Conservation (phyloP, 2,329 filamentous ascomycete species). For the Sordariomycetes sp. region DNA sequence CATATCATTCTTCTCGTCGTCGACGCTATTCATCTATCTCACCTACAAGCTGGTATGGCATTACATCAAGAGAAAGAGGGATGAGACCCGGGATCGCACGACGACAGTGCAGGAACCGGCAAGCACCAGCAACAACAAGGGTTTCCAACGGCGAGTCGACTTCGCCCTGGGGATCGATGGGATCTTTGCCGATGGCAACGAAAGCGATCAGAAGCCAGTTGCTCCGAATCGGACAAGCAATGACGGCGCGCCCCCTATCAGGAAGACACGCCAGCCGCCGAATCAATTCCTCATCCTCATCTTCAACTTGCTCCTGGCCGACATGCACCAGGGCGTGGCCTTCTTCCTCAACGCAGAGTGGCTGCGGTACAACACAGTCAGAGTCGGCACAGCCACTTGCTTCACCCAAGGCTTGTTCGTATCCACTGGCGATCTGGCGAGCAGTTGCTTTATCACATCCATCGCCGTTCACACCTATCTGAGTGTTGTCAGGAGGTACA, state of each 20-base stretch:
- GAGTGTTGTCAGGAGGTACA: constrained; percentile 47
- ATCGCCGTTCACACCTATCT: constrained; percentile 61
- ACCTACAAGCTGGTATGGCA: constrained; percentile 21
- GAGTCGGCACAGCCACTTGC: constrained; percentile 45
- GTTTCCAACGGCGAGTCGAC: constrained; percentile 16
- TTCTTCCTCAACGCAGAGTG: constrained; percentile 56
- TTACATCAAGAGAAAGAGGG: constrained; percentile 7
- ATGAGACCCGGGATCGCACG: not conserved
- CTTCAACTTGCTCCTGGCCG: constrained; percentile 59
- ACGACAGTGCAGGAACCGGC: not conserved
- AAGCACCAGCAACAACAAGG: constrained; percentile 2
- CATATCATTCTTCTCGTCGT: constrained; percentile 19
- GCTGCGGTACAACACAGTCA: constrained; percentile 42
- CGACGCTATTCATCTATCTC: constrained; percentile 19
- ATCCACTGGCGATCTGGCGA: constrained; percentile 56
- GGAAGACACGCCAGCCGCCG: constrained; percentile 22
- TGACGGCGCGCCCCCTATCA: not conserved
- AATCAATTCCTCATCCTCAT: constrained; percentile 65
- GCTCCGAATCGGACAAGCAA: not conserved
- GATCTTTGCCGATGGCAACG: constrained; percentile 14
- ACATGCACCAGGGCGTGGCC: constrained; percentile 55
- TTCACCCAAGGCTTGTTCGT: constrained; percentile 60
- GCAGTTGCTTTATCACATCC: constrained; percentile 55
- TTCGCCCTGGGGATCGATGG: constrained; percentile 26
- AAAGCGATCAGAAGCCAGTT: not conserved